Evolutionary conservation across 306 rosid species (phyloP), one percentile per base, ranked within the genome.

Genomic region (Quercus bicolor): DNA sequence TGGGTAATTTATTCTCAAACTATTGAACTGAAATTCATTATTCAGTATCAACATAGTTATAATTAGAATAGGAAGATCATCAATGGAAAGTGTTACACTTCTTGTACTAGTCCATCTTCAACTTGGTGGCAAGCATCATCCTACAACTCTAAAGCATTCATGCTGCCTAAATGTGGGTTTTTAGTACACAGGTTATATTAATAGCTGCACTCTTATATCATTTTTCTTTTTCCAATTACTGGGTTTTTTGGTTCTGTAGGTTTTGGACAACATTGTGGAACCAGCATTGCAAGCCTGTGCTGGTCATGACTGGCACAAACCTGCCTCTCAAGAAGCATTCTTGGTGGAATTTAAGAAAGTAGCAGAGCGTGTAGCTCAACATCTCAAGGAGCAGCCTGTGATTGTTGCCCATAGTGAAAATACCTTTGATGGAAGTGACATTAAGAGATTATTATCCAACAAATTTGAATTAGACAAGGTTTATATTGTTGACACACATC

Each of bases 391-490:
- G 77, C 89, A 84, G 70, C 97, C 88, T 71, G 94, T 91, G 75
- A 91, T 91, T 70, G 97, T 95, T 61, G 98, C 98, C 55, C 99
- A 93, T 66, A 93, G 88, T 86, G 99, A 95, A 76, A 92, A 86
- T 84, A 84, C 90, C 75, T 91, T 93, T 82, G 99, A 93, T 80
- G 98, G 99, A 78, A 90, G 85, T 65, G 91, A 90, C 48, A 51
- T 93, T 37, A 87, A 75, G 89, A 91, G 96, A 81, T 84, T 95
- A 31, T 43, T 95, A 56, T 89, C 96, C 73, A 95, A 93, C 88
- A 89, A 95, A 92, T 93, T 95, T 65, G 99, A 95, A 77, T 73
- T 93, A 21, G 98, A 95, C 76, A 95, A 95, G 99, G 99, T 96
- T 77, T 43, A 24, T 83, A 31, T 68, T 15, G 11, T 55, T 23